Conservation (phyloP, 306 rosid species). For the Malus sieversii region DNA sequence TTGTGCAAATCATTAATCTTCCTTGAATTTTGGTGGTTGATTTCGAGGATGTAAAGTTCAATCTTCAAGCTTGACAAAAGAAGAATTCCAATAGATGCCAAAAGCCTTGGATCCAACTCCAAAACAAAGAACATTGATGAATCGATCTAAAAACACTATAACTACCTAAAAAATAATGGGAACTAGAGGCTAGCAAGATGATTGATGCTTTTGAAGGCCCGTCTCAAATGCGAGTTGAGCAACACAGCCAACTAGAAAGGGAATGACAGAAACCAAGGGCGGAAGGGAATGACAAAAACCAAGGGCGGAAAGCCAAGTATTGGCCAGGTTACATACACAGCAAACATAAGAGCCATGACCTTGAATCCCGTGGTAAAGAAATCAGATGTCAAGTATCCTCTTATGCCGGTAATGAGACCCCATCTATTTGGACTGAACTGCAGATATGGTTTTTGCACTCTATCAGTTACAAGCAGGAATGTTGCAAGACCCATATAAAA, state of each 20-base stretch:
- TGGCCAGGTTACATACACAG: constrained; percentile 51
- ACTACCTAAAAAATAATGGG: constrained; percentile 40
- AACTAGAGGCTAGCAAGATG: constrained; percentile 78
- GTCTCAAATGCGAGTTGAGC: constrained; percentile 62
- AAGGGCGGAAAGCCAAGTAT: constrained; percentile 36
- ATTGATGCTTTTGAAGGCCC: constrained; percentile 29
- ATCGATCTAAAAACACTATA: too few relatives aligned
- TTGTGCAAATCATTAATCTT: too few relatives aligned
- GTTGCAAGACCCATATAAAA: constrained; percentile 64
- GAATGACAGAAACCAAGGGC: constrained; percentile 44
- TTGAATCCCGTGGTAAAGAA: constrained; percentile 59
- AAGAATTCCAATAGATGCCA: too few relatives aligned
- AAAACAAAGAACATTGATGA: too few relatives aligned
- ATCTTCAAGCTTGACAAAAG: too few relatives aligned
- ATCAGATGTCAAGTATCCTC: constrained; percentile 64
- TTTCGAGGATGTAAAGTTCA: too few relatives aligned
- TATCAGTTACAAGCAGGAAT: constrained; percentile 59
- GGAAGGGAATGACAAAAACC: too few relatives aligned
- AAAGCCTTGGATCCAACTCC: too few relatives aligned
- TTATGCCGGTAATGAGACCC: constrained; percentile 84
- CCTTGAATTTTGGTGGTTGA: too few relatives aligned
- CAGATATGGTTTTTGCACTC: constrained; percentile 79
- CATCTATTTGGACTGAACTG: constrained; percentile 82
- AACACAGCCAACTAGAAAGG: constrained; percentile 54
- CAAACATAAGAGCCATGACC: constrained; percentile 51